Evolutionary conservation across 1,284 basidiomycete genomes (phyloP).

Genomic region (Cutaneotrichosporon sp.): DNA sequence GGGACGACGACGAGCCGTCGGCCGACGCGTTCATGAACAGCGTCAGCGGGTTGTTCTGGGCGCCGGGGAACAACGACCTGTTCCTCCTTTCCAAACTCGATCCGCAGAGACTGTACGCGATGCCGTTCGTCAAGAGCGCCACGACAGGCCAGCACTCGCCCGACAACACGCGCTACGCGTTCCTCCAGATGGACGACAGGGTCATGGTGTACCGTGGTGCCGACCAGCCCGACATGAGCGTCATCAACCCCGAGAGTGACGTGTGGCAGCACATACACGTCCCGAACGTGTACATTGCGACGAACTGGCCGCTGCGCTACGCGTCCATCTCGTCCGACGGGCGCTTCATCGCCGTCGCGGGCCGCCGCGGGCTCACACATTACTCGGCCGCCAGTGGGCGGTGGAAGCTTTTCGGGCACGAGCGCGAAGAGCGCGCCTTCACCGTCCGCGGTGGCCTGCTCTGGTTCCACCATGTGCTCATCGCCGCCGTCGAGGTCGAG

Average conservation of each 20-base stretch:
- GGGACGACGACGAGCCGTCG: constrained; percentile 53
- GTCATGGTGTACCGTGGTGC: constrained; percentile 94
- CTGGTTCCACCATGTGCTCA: constrained; percentile 96
- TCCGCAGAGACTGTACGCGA: constrained; percentile 61
- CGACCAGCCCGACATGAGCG: constrained; percentile 96
- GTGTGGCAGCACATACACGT: constrained; percentile 91
- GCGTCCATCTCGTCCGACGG: constrained; percentile 91
- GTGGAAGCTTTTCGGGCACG: constrained; percentile 88
- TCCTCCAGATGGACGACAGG: constrained; percentile 92
- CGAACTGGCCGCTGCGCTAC: constrained; percentile 94
- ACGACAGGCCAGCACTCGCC: constrained; percentile 89
- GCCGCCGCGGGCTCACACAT: constrained; percentile 85
- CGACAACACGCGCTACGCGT: constrained; percentile 69
- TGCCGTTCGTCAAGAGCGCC: constrained; percentile 95
- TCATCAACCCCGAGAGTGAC: constrained; percentile 98
- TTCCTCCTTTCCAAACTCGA: constrained; percentile 60
- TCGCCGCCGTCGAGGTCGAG: constrained; percentile 82
- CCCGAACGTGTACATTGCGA: constrained; percentile 82
- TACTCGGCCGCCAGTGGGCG: constrained; percentile 91
- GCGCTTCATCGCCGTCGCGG: constrained; percentile 88
- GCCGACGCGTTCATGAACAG: constrained; percentile 82
- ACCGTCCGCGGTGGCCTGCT: constrained; percentile 85
- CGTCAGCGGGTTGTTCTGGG: constrained; percentile 67
- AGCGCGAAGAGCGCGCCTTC: constrained; percentile 87
- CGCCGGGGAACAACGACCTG: constrained; percentile 83